A percentile compares a stretch with the other conserved stretches of the same genome.
Evolutionary conservation across 2,329 filamentous ascomycete genomes (phyloP).

Genomic region (Teratosphaeria nubilosa): DNA sequence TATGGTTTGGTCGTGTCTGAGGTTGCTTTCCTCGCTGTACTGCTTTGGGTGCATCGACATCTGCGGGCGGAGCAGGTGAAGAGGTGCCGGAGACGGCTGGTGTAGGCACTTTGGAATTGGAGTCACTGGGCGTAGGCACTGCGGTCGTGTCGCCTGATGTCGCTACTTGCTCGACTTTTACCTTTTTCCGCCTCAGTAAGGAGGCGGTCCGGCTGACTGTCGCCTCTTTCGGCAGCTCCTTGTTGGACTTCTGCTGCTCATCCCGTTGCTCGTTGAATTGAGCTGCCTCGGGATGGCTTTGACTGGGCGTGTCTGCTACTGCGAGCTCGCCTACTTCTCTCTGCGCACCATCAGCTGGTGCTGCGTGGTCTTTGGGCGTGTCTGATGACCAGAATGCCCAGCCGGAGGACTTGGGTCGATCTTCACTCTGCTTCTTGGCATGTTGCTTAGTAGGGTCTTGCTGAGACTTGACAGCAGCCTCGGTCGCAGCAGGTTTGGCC

Average conservation of each 20-base stretch:
- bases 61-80: slow-evolving; percentile 7
- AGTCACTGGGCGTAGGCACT: slow-evolving; percentile 12
- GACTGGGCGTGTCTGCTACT: slow-evolving; percentile 41
- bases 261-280: slow-evolving; percentile 38
- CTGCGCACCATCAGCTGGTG: slow-evolving; percentile 47
- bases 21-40: slow-evolving; percentile 17
- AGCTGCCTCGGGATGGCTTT: slow-evolving; percentile 40
- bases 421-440: slow-evolving; percentile 4
- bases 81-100: slow-evolving; percentile 12
- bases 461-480: slow-evolving; percentile 5
- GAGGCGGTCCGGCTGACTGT: slow-evolving; percentile 12
- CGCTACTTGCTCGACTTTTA: slow-evolving; percentile 5
- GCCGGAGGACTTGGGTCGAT: slow-evolving; percentile 43
- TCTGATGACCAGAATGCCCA: slow-evolving; percentile 77
- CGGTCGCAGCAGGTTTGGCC: neutral
- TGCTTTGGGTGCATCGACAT: slow-evolving; percentile 26
- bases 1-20: slow-evolving; percentile 45
- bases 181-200: slow-evolving; percentile 14
- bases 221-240: slow-evolving; percentile 8
- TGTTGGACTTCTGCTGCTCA: slow-evolving; percentile 1
- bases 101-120: slow-evolving; percentile 9
- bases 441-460: slow-evolving; percentile 4
- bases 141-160: slow-evolving; percentile 4
- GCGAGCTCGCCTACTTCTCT: slow-evolving; percentile 44
- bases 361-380: slow-evolving; percentile 40